Base-by-base conservation (phyloP, 2,329 filamentous ascomycete genomes). In the Rhinocladiella mackenziei region DNA sequence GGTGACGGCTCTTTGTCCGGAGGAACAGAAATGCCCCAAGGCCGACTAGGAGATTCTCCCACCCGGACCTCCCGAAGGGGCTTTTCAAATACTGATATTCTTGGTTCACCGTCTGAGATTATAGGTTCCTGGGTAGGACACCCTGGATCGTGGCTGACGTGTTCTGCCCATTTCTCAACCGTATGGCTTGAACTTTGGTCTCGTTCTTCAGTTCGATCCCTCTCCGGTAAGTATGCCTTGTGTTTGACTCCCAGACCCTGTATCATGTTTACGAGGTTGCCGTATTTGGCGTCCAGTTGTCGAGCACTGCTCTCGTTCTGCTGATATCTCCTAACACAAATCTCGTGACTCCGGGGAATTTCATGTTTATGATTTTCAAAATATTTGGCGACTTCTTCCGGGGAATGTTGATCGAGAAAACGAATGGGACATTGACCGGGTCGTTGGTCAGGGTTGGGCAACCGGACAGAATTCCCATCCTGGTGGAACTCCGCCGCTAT, bases 361-460 rank as follows among this genome's bases (percentile, higher is more conserved):
- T 95, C 86, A 66, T 97, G 89, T 65, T 96, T 96, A 70, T 96
- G 89, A 39, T 83, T 89, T 64, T 96, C 87, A 60, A 97, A 88
- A 64, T 95, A 97, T 59, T 85, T 80, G 10, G 91, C 91, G 50
- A 97, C 83, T 62, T 96, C 89, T 68, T 95, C 87, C 2, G 91
- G 87, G 2, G 88, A 89, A 61, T 95, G 89, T 63, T 94, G 84
- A 65, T 96, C 84, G 61, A 96, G 73, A 68, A 85, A 96, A 35
- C 91, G 85, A 48, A 97, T 97, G 2, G 91, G 91, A 65, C 91
- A 97, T 61, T 88, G 88, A 44, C 78, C 72, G 19, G 64, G 72
- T 45, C 75, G 71, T 19, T 68, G 70, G 6, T 73, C 71, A 4
- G 71, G 11, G 58, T 64, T 68, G n/a, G 72, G 67, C 10, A 72